Base-by-base conservation (phyloP, 83 land plant genomes). In the Thuja plicata region DNA sequence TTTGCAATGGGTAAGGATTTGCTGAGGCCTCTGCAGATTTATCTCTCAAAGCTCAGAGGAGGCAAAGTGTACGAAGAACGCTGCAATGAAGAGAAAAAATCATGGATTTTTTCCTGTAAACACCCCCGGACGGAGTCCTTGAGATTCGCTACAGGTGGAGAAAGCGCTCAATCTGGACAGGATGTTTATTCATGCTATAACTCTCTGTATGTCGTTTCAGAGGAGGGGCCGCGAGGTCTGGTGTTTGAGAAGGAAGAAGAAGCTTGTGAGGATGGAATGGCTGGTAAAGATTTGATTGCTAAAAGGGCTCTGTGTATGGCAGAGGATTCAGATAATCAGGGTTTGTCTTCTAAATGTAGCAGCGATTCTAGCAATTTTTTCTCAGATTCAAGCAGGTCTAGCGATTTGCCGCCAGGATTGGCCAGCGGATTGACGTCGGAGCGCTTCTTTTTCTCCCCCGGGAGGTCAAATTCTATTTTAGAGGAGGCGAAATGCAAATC, bases 361-460 rank as follows among this genome's bases (percentile, higher is more conserved):
- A 86, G 74, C n/a, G 73, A 86, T 21, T 86, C 87, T 1, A 86
- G 74, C 74, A 32, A 12, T 11, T 86, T 86, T 40, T 86, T 48
- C 35, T 37, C 74, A 17, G 87, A 86, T 40, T 86, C 78, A 40
- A 43, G 37, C 62, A 17, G 57, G 55, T 83, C 10, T 30, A 46
- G 11, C 71, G 77, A 35, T n/a, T 34, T 84, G 73, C 43, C 88
- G 81, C 46, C 37, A 8, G 88, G 43, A 15, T 43, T 78, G 57
- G 50, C 74, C 37, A 55, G 45, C n/a, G 46, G 83, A n/a, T 84
- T 74, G 48, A 8, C 88, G 0, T 73, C 92, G 17, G 52, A 82
- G 5, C 92, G 92, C 84, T 91, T 91, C 90, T 91, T 91, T 50
- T 86, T 89, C 8, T 77, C 89, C 41, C 82, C 88, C 17, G 48